Evolutionary conservation across 169 alveolate species (phyloP), one percentile per base, ranked within the genome.

Genomic region (Eimeria necatrix): DNA sequence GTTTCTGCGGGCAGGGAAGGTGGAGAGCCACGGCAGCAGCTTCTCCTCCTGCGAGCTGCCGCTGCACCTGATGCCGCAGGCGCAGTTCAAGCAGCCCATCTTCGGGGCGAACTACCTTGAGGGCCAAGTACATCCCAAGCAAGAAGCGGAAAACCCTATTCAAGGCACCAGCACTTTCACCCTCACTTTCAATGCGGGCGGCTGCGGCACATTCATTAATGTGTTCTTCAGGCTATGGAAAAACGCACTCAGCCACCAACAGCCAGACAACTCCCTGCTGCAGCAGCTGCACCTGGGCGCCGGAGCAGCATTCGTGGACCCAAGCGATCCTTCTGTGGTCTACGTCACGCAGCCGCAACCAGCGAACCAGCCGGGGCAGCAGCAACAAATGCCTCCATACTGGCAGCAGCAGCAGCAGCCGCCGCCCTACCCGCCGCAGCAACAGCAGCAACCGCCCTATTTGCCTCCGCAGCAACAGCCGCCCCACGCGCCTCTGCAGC

Each of bases 271-370:
- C 61, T 32, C 56, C 61, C 61, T 76, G 49, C 53, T 76, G 87
- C 87, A 76, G 61, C 87, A 76, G 61, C 87, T 76, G 56, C 87
- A 41, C 5, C 49, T 41, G 9, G 87, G 87, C 6, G 59, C 87
- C 0, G 56, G 24, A 78, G 91, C 91, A 10, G 95, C 95, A 3
- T 91, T 76, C 83, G 89, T 76, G 4, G 95, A 91, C 91, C 95
- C 95, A 24, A 91, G 68, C 74, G 95, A 91, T 59, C 95, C 95
- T 4, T 91, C 95, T 6, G 41, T 76, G 26, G 70, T 91, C 1
- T 91, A 91, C 51, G 83, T 91, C 14, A 56, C 95, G 51, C 95
- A 91, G 95, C 95, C 95, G 0, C 87, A 61, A 51, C 88, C 95
- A 22, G 83, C 70, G 0, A n/a, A n/a, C 52, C 90, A 48, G 73